Conservation (phyloP, 768 basidiomycete species). For the Mycena polygramma region DNA sequence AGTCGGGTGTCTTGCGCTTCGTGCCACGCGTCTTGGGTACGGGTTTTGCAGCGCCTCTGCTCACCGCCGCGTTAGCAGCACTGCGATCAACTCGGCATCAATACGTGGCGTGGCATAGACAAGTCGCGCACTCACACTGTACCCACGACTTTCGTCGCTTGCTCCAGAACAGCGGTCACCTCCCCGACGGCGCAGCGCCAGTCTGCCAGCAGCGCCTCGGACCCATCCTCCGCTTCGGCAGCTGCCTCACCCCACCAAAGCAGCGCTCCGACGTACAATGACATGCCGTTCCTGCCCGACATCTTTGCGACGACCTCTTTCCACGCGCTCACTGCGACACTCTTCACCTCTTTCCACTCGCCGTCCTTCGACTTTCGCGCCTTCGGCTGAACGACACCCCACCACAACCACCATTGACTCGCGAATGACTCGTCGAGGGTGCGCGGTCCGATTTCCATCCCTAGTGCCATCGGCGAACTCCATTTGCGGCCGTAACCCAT, state of each 20-base stretch:
- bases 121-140: no score
- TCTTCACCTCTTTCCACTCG: not conserved
- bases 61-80: no score
- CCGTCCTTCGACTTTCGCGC: not conserved
- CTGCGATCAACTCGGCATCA: no score
- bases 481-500: not conserved
- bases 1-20: no score
- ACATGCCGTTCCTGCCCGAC: not conserved
- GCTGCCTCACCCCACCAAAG: slow-evolving; percentile 12
- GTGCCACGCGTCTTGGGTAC: no score
- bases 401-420: not conserved
- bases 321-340: not conserved
- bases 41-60: no score
- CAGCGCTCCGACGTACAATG: not conserved
- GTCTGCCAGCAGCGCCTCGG: not conserved
- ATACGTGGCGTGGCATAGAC: no score
- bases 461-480: not conserved
- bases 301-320: not conserved
- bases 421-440: not conserved
- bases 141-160: not conserved
- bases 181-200: not conserved
- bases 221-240: not conserved
- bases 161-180: not conserved
- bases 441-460: not conserved
- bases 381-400: not conserved